Percentiles rank a stretch among this genome's conserved stretches.
phyloP scores from a whole-genome alignment of 345 rosid species.

The Erucastrum elatum region DNA sequence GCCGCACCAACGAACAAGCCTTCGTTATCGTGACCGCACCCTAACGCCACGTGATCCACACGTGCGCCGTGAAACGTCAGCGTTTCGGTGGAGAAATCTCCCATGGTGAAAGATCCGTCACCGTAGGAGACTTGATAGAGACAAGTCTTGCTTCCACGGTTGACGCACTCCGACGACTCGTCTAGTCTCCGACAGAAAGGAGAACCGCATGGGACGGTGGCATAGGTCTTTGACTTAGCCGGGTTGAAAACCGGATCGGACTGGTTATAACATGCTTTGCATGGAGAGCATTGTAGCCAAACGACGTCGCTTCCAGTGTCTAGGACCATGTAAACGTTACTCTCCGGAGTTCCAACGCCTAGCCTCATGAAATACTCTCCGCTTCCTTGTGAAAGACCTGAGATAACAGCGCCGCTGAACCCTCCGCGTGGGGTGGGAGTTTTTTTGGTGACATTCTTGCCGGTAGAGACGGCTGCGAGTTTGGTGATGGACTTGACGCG shows the following conservation, averaged over 20 bases:
- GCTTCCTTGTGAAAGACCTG: conserved; percentile 89
- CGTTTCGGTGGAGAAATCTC: conserved; percentile 84
- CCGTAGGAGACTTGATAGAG: conserved; percentile 87
- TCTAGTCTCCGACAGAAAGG: conserved; percentile 61
- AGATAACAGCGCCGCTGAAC: conserved; percentile 67
- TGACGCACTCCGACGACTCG: conserved; percentile 48
- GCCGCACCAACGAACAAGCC: conserved; percentile 93
- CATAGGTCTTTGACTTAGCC: conserved; percentile 57
- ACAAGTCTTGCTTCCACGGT: conserved; percentile 46
- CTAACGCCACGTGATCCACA: conserved; percentile 73
- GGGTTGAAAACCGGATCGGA: conserved; percentile 84
- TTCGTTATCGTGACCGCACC: conserved; percentile 92
- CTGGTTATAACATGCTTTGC: conserved; percentile 80
- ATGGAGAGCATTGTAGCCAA: conserved; percentile 94
- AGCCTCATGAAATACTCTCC: conserved; percentile 95
- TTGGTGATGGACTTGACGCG: conserved; percentile 51
- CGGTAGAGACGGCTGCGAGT: conserved; percentile 41
- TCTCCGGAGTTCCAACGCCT: conserved; percentile 85
- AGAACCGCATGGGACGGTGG: conserved; percentile 57
- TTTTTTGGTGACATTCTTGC: conserved; percentile 2
- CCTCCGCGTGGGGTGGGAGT: conserved; percentile 43
- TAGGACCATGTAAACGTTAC: conserved; percentile 69
- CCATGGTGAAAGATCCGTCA: conserved; percentile 83
- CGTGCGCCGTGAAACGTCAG: conserved; percentile 62
- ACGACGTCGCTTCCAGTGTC: conserved; percentile 97